phyloP scores from a whole-genome alignment of 2,329 filamentous ascomycete genomes.

The Coniochaeta prunicola region DNA sequence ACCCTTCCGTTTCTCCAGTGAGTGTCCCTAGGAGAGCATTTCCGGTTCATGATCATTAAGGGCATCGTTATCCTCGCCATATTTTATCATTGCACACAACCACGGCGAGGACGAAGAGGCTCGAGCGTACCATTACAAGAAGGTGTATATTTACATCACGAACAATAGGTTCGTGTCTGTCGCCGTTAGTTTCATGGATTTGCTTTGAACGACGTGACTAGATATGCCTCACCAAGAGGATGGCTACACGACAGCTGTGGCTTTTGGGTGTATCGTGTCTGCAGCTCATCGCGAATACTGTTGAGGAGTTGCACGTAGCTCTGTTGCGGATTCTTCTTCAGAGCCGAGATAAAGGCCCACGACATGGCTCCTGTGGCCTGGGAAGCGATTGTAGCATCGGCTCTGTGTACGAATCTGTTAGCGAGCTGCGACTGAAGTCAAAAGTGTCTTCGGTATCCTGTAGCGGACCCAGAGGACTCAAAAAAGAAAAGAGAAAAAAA shows the following conservation, averaged over 20 bases:
- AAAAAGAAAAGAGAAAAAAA: neutral
- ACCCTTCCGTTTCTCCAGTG: neutral
- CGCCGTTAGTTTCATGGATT: constrained; percentile 9
- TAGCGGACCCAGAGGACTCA: neutral
- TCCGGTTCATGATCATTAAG: neutral
- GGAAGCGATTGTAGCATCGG: constrained; percentile 84
- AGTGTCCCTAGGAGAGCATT: neutral
- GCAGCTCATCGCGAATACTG: constrained; percentile 87
- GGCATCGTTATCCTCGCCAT: neutral
- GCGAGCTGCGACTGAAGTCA: neutral
- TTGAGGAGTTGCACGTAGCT: constrained; percentile 96
- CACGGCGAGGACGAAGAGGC: neutral
- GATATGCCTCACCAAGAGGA: constrained; percentile 66
- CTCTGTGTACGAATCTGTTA: constrained; percentile 40
- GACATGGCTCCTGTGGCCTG: constrained; percentile 97
- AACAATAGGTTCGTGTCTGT: constrained; percentile 57
- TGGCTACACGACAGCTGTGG: constrained; percentile 96
- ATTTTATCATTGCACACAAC: neutral
- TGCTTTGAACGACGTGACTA: constrained; percentile 14
- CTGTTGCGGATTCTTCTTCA: constrained; percentile 96
- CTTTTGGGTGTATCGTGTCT: constrained; percentile 85
- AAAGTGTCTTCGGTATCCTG: neutral
- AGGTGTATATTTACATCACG: constrained; percentile 41
- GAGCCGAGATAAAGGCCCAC: constrained; percentile 86
- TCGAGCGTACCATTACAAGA: constrained; percentile 1